Conservation (phyloP, 2,329 filamentous ascomycete species). For the Botrytis byssoidea region DNA sequence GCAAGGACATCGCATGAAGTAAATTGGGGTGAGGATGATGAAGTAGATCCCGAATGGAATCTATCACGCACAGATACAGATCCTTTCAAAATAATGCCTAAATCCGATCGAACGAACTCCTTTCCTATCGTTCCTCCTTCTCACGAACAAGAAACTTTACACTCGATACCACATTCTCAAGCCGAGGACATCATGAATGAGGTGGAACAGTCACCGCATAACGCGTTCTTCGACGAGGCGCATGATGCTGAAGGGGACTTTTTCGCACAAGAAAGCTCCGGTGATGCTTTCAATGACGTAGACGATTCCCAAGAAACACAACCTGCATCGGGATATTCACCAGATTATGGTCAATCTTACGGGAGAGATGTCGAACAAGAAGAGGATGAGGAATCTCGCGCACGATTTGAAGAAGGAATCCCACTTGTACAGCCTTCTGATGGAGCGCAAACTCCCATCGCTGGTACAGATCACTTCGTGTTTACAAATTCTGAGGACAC, state of each 20-base stretch:
- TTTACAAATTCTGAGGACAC: slow-evolving; percentile 41
- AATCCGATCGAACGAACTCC: slow-evolving; percentile 59
- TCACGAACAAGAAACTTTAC: slow-evolving; percentile 35
- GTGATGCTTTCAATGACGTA: slow-evolving; percentile 32
- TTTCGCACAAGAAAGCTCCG: slow-evolving; percentile 42
- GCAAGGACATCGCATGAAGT: slow-evolving; percentile 62
- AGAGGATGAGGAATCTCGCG: slow-evolving; percentile 47
- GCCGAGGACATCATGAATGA: slow-evolving; percentile 54
- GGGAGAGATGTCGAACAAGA: slow-evolving; percentile 38
- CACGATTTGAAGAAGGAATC: slow-evolving; percentile 68
- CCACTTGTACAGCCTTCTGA: slow-evolving; percentile 53
- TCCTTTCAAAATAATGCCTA: slow-evolving; percentile 59
- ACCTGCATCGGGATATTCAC: slow-evolving; percentile 9
- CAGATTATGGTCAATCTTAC: slow-evolving; percentile 29
- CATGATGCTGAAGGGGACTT: slow-evolving; percentile 48
- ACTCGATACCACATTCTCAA: slow-evolving; percentile 49
- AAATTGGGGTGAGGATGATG: slow-evolving; percentile 58
- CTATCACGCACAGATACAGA: slow-evolving; percentile 53
- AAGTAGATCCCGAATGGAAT: slow-evolving; percentile 53
- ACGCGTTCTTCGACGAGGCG: slow-evolving; percentile 40
- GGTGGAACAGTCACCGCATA: slow-evolving; percentile 44
- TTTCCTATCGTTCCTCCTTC: slow-evolving; percentile 57
- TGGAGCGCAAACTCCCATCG: not conserved
- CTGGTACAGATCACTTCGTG: slow-evolving; percentile 20
- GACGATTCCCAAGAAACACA: slow-evolving; percentile 8